phyloP scores from a whole-genome alignment of 1,284 basidiomycete species.

The Ganoderma leucocontextum region DNA sequence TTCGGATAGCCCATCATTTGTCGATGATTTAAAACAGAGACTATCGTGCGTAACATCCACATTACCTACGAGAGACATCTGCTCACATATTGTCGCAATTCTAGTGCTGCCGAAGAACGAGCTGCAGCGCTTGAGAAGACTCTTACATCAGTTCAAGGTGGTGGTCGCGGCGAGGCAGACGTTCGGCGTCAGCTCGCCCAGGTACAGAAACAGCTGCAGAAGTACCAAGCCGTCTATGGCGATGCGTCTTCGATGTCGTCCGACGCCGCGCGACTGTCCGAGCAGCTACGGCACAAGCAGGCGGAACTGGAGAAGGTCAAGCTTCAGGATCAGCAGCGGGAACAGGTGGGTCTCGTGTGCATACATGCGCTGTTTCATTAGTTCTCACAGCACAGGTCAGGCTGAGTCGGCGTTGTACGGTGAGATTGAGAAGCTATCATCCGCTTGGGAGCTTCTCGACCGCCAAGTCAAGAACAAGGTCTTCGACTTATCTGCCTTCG shows the following conservation, averaged over 20 bases:
- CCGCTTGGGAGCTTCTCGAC: slow-evolving; percentile 90
- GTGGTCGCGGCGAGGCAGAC: slow-evolving; percentile 63
- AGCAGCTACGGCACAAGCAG: slow-evolving; percentile 70
- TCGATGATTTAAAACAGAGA: slow-evolving; percentile 67
- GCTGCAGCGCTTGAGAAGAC: slow-evolving; percentile 60
- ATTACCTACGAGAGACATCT: slow-evolving; percentile 19
- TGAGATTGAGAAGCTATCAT: slow-evolving; percentile 88
- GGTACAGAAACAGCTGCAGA: slow-evolving; percentile 57
- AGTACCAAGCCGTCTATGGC: slow-evolving; percentile 72
- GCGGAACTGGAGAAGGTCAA: slow-evolving; percentile 66
- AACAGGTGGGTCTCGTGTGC: slow-evolving; percentile 49
- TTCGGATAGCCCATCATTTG: slow-evolving; percentile 63
- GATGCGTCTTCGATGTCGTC: slow-evolving; percentile 55
- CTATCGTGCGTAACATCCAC: slow-evolving; percentile 57
- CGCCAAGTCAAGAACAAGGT: slow-evolving; percentile 86
- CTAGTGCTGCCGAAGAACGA: slow-evolving; percentile 63
- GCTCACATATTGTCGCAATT: slow-evolving; percentile 11
- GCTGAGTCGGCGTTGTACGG: slow-evolving; percentile 82
- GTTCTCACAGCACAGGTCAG: slow-evolving; percentile 43
- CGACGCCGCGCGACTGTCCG: slow-evolving; percentile 60
- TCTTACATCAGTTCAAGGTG: slow-evolving; percentile 52
- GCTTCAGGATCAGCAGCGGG: slow-evolving; percentile 61
- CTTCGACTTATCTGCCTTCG: slow-evolving; percentile 79
- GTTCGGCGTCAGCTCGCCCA: slow-evolving; percentile 60
- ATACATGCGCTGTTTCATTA: background rate